Conservation (phyloP, 2,329 filamentous ascomycete species). For the Penicillium sp. region DNA sequence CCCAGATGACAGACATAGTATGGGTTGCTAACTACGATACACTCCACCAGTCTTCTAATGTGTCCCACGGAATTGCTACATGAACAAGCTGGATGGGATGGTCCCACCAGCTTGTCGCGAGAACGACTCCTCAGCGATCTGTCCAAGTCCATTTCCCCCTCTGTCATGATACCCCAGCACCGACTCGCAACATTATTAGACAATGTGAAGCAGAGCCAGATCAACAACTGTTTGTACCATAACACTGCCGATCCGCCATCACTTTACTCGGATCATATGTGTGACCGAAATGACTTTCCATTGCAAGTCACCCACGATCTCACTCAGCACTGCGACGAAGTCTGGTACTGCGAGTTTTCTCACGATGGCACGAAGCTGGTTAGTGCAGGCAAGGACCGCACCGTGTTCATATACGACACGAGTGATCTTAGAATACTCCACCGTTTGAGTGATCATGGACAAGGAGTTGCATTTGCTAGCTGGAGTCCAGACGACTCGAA, state of each 20-base stretch:
- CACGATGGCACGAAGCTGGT: slow-evolving; percentile 78
- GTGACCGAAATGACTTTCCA: slow-evolving; percentile 75
- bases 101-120: slow-evolving; percentile 69
- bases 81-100: slow-evolving; percentile 76
- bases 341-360: slow-evolving; percentile 90
- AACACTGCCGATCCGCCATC: slow-evolving; percentile 74
- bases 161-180: slow-evolving; percentile 93
- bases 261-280: slow-evolving; percentile 82
- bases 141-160: slow-evolving; percentile 82
- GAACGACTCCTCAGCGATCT: slow-evolving; percentile 71
- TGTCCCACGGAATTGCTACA: slow-evolving; percentile 75
- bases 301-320: slow-evolving; percentile 66
- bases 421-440: slow-evolving; percentile 62
- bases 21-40: background rate
- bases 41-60: slow-evolving; percentile 68
- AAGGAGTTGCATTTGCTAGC: slow-evolving; percentile 70
- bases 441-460: slow-evolving; percentile 60
- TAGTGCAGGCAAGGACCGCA: slow-evolving; percentile 70
- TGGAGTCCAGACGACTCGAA: slow-evolving; percentile 92
- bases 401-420: slow-evolving; percentile 78
- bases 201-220: slow-evolving; percentile 78
- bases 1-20: background rate
- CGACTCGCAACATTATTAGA: slow-evolving; percentile 75
- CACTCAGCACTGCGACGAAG: slow-evolving; percentile 69
- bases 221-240: slow-evolving; percentile 81